Percentiles rank a stretch among this genome's conserved stretches.
phyloP scores from a whole-genome alignment of 208 protist species.

The Acanthamoeba comandoni region DNA sequence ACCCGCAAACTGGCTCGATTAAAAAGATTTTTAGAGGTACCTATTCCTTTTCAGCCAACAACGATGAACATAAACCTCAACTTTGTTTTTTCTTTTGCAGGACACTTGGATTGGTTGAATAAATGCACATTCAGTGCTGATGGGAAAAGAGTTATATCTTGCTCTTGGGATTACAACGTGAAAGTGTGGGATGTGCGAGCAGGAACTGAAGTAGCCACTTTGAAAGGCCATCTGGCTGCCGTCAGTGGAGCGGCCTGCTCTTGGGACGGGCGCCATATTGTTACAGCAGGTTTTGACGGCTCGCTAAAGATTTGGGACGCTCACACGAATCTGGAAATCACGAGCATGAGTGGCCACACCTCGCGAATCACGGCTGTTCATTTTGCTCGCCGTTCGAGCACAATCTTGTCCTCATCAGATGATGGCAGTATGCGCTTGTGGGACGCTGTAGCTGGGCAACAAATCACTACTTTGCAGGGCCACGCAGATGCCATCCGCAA shows the following conservation, averaged over 20 bases:
- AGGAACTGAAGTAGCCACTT: constrained; percentile 32
- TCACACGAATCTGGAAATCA: constrained; percentile 43
- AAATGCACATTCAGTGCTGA: constrained; percentile 58
- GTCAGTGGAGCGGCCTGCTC: constrained; percentile 77
- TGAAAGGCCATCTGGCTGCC: constrained; percentile 73
- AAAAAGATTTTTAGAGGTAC: constrained; percentile 52
- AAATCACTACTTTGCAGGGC: constrained; percentile 76
- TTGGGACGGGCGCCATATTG: constrained; percentile 76
- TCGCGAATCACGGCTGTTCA: constrained; percentile 76
- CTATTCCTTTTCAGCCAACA: no score
- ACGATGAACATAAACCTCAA: no score
- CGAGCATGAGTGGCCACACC: constrained; percentile 76
- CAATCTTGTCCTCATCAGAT: constrained; percentile 62
- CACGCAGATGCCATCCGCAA: constrained; percentile 77
- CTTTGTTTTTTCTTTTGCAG: background rate
- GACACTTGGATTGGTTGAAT: constrained; percentile 77
- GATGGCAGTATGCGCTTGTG: constrained; percentile 75
- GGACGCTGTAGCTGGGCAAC: constrained; percentile 64
- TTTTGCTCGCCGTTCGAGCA: constrained; percentile 11
- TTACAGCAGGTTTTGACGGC: constrained; percentile 77
- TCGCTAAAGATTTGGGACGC: constrained; percentile 84
- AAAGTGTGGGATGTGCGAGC: constrained; percentile 73
- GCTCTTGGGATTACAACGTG: constrained; percentile 77
- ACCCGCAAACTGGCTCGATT: constrained; percentile 36
- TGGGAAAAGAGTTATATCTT: constrained; percentile 48